Base-by-base conservation (phyloP, 805 yeast species). In the Kodamaea jinghongensis region DNA sequence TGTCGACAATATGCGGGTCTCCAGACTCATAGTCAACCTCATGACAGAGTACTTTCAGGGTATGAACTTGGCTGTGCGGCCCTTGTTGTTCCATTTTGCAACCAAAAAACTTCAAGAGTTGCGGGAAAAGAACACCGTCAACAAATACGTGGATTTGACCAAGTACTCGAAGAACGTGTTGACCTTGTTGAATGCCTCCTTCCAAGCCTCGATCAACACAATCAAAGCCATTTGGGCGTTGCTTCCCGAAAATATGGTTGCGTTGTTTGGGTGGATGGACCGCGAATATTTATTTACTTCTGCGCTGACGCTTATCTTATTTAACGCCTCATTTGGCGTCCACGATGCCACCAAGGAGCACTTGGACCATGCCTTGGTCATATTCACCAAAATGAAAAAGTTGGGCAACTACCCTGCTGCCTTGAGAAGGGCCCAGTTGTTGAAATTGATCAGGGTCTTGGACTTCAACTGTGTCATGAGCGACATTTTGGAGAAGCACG, bases 1-100 rank as follows among this genome's bases (percentile, higher is more conserved):
- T 2, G 62, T 57, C 13, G 74, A 75, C 6, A 70, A 73, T 31
- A 64, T 85, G 22, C 70, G 73, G 40, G 79, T 84, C 6, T 73
- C 86, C 2, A 68, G 95, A 47, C 61, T 83, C 22, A 77, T 77
- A 12, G 86, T 86, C 11, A 85, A 85, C 56, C 70, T 85, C 52
- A 81, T 83, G 81, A 83, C 90, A 2, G 95, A 85, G 54, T 85
- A 83, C 59, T 84, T 85, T 54, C 91, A 85, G 55, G 93, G 93
- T 38, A 73, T 85, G 60, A 85, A 85, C 53, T 60, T 85, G 31
- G 90, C 91, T 0, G 87, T 85, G 3, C 63, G 95, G 39, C 93
- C 93, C 3, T 63, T 85, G 28, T 60, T 85, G 34, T 84, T 84
- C 52, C 91, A 85, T 56, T 83, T 85, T 56, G 86, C 87, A 0